A percentile compares a stretch with the other conserved stretches of the same genome.
phyloP scores from a whole-genome alignment of 768 basidiomycete genomes.

The Omphalotus guepiniiformis region DNA sequence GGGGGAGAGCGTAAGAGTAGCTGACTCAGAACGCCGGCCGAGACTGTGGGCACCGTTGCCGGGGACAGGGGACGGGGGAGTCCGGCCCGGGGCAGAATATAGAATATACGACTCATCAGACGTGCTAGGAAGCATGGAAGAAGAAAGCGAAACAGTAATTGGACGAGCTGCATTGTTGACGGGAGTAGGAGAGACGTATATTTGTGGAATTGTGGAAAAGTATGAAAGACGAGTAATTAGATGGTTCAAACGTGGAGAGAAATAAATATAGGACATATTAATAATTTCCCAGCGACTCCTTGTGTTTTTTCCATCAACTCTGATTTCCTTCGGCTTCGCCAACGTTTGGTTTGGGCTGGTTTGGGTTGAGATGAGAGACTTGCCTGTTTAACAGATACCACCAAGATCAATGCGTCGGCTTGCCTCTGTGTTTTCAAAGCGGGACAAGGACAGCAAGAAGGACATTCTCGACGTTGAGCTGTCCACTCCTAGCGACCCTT shows the following conservation, averaged over 20 bases:
- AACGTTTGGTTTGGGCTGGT: no score
- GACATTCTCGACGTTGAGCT: constrained; percentile 25
- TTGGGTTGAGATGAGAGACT: no score
- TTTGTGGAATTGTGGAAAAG: constrained; percentile 54
- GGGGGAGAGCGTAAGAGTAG: no score
- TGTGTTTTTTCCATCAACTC: constrained; percentile 1
- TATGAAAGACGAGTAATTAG: constrained; percentile 61
- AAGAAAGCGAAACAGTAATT: constrained; percentile 48
- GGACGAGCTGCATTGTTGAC: constrained; percentile 47
- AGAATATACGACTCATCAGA: constrained; percentile 68
- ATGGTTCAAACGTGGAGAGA: constrained; percentile 35
- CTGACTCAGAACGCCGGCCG: no score
- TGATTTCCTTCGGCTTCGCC: constrained; percentile 13
- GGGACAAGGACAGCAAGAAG: constrained; percentile 38
- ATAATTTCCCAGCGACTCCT: not conserved
- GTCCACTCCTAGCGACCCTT: constrained; percentile 30
- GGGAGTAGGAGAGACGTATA: constrained; percentile 48
- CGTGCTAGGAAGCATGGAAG: constrained; percentile 51
- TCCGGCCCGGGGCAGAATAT: constrained; percentile 57
- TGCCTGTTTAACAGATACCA: not conserved
- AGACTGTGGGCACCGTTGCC: no score
- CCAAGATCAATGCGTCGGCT: constrained; percentile 71
- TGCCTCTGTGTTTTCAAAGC: constrained; percentile 50
- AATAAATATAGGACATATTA: not conserved
- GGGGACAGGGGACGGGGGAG: no score